Percentiles rank a stretch among this genome's conserved stretches.
Conservation (phyloP, 805 yeast genomes). For the Candida easanensis region DNA sequence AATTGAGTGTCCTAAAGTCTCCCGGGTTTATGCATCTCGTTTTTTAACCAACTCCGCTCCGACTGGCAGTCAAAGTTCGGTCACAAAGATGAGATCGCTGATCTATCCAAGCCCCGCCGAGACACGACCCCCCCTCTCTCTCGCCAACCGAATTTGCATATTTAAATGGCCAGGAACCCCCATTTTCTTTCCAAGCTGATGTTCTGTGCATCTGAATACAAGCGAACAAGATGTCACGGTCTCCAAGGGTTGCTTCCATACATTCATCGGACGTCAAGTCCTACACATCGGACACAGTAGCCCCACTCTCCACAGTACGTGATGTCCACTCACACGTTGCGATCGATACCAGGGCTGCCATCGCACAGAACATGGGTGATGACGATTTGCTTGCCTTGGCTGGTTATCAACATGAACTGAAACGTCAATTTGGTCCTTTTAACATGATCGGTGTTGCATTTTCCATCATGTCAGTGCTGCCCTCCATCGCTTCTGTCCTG, state of each 20-base stretch:
- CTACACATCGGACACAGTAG: conserved; percentile 17
- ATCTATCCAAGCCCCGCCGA: too few species aligned
- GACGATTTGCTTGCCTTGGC: conserved; percentile 30
- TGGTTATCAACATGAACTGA: conserved; percentile 66
- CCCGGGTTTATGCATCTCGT: too few species aligned
- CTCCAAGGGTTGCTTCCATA: conserved; percentile 11
- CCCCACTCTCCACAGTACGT: conserved; percentile 29
- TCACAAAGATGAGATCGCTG: too few species aligned
- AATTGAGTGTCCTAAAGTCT: too few species aligned
- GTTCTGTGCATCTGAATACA: too few species aligned
- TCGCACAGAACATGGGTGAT: conserved; percentile 1
- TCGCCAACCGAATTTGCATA: too few species aligned
- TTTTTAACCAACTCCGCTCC: too few species aligned
- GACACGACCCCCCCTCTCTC: too few species aligned
- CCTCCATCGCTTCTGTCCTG: conserved; percentile 53
- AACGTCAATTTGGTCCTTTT: conserved; percentile 51
- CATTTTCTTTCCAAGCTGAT: too few species aligned
- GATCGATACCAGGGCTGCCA: background rate
- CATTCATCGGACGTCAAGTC: conserved; percentile 16
- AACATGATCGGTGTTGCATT: conserved; percentile 68
- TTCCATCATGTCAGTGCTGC: conserved; percentile 63
- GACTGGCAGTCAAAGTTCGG: too few species aligned
- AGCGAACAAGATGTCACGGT: too few species aligned
- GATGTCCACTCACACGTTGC: conserved; percentile 3
- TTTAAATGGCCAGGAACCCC: too few species aligned